Evolutionary conservation across 768 basidiomycete species (phyloP), one percentile per base, ranked within the genome.

Genomic region (Leucocoprinus sp.): DNA sequence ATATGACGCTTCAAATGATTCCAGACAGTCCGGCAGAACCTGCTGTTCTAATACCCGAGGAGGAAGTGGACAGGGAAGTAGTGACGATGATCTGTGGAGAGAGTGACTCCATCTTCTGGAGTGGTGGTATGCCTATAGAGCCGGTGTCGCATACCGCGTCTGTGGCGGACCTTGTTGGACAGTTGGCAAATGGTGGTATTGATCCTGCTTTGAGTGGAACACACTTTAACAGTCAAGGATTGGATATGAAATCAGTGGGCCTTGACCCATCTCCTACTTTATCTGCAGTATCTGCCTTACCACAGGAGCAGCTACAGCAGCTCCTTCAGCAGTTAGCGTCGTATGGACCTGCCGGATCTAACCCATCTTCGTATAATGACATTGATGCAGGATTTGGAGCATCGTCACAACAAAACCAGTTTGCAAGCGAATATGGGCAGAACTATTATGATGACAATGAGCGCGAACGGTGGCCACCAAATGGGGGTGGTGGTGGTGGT

Each of bases 1-100:
- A 92, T 60, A 80, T 84, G 70, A 72, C 72, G 9, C 60, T 69
- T 36, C 69, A 72, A 37, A 83, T 84, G 51, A 83, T 90, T 54
- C 89, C 89, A 35, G 85, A 89, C 39, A 75, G 80, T 48, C 84
- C 89, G 15, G 75, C 75, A 29, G 89, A 90, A 63, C 80, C 83
- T 21, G 59, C 75, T 15, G 60, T 64, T 50, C 67, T 72, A 52
- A 70, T 83, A 49, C 57, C 73, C 37, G 85, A 85, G 53, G 86
- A 84, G 52, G 81, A 87, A 54, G 69, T 78, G 46, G 84, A 87
- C 62, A 69, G 60, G 54, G 71, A 75, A 43, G 71, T 76, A 53
- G 72, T 70, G 57, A 58, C 64, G 38, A 90, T 91, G 85, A 74
- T 78, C 22, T 69, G 76, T 26, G 85, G 87, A 18, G 71, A 78